phyloP scores from a whole-genome alignment of 805 yeast species.

The Cyberlindnera euphorbiae region DNA sequence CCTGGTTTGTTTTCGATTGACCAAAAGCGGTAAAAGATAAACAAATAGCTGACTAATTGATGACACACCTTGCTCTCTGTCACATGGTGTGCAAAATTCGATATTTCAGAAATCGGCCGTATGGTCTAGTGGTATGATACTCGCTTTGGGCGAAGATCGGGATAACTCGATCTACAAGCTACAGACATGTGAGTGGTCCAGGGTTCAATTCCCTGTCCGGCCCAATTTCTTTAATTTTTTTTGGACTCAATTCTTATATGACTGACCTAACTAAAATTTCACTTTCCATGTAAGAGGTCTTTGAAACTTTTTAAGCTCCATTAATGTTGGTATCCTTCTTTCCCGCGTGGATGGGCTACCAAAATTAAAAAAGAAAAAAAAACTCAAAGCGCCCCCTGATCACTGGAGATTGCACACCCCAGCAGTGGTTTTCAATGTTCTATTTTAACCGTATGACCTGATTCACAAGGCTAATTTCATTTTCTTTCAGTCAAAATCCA shows the following conservation, averaged over 20 bases:
- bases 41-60: not conserved
- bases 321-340: too few species aligned
- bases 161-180: constrained; percentile 9
- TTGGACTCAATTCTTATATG: not conserved
- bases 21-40: not conserved
- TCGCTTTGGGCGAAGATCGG: constrained; percentile 29
- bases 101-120: constrained; percentile 20
- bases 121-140: constrained; percentile 32
- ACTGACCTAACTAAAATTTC: not conserved
- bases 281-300: not conserved
- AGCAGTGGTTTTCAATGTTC: too few species aligned
- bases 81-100: not conserved
- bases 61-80: not conserved
- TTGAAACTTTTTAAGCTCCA: not conserved
- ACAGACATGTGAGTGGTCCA: constrained; percentile 29
- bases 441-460: too few species aligned
- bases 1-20: too few species aligned
- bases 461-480: too few species aligned
- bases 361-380: too few species aligned
- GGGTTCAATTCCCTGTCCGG: constrained; percentile 33
- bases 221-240: constrained; percentile 21
- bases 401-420: too few species aligned
- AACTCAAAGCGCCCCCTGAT: too few species aligned
- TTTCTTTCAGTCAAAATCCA: too few species aligned
- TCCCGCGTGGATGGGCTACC: too few species aligned